Conservation (phyloP, 2,329 filamentous ascomycete genomes). For the Alternaria conjuncta region DNA sequence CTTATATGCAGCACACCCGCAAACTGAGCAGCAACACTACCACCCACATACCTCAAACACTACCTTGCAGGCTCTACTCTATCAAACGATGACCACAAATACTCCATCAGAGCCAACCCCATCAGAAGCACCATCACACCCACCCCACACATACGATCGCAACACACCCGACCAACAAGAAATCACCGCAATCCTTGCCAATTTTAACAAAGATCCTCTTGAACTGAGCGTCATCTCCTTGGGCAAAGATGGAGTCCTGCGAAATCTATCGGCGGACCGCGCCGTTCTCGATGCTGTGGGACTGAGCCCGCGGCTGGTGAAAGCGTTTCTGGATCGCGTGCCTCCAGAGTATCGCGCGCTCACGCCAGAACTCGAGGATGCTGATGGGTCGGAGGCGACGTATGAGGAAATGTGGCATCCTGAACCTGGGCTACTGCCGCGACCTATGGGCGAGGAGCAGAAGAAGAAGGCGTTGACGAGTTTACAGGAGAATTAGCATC, state of each 20-base stretch:
- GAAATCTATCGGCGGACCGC: neutral
- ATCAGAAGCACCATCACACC: neutral
- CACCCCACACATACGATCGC: neutral
- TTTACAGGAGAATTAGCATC: neutral
- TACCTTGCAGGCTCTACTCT: neutral
- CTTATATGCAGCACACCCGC: neutral
- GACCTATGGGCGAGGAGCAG: neutral
- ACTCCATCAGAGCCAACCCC: neutral
- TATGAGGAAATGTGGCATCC: neutral
- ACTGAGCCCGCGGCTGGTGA: neutral
- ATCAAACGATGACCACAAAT: neutral
- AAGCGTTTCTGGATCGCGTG: neutral
- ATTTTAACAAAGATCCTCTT: neutral
- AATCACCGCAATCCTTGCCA: neutral
- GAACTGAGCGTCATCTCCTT: neutral
- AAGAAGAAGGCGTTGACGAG: neutral
- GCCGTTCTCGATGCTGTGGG: neutral
- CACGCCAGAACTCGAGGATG: neutral
- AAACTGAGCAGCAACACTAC: neutral
- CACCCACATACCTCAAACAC: neutral
- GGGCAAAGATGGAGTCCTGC: neutral
- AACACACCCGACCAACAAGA: neutral
- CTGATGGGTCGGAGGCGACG: neutral
- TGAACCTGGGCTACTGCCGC: neutral
- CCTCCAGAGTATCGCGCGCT: neutral